Base-by-base conservation (phyloP, 345 rosid species). In the Acer campestre region DNA sequence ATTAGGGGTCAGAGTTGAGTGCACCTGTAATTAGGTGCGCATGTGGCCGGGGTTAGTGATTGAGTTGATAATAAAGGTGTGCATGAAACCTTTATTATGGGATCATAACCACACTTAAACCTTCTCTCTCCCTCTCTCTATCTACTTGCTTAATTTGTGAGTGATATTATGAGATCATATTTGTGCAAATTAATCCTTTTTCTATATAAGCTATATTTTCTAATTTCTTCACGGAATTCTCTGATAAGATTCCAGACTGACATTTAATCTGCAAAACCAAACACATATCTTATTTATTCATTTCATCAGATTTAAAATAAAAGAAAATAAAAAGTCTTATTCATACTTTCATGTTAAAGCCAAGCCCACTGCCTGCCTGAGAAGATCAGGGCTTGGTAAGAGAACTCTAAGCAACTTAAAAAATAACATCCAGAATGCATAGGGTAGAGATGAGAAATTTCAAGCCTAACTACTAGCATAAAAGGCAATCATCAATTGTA, bases 181-280 rank as follows among this genome's bases (percentile, higher is more conserved):
- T 25, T 25, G 27, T n/a, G n/a, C n/a, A n/a, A n/a, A n/a, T n/a
- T n/a, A n/a, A n/a, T n/a, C n/a, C n/a, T n/a, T n/a, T n/a, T n/a
- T n/a, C n/a, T n/a, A n/a, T n/a, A n/a, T n/a, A n/a, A n/a, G n/a
- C n/a, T n/a, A n/a, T n/a, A n/a, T n/a, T n/a, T n/a, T n/a, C n/a
- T n/a, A n/a, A n/a, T n/a, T n/a, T n/a, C n/a, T n/a, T n/a, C n/a
- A n/a, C 98, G 95, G 51, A 96, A 94, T 85, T 96, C 99, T 85
- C 99, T 90, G 63, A 96, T 97, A 86, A 94, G 99, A 87, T 96
- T 94, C 98, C 99, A 94, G 81, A 96, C 99, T 40, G 97, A 92
- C 99, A 96, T 96, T 73, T 98, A 94, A 90, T 96, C 99, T 92
- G 94, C n/a, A n/a, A n/a, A n/a, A n/a, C 48, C 76, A 74, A 64